phyloP scores from a whole-genome alignment of 2,329 filamentous ascomycete species.

The Fusarium burgessii region DNA sequence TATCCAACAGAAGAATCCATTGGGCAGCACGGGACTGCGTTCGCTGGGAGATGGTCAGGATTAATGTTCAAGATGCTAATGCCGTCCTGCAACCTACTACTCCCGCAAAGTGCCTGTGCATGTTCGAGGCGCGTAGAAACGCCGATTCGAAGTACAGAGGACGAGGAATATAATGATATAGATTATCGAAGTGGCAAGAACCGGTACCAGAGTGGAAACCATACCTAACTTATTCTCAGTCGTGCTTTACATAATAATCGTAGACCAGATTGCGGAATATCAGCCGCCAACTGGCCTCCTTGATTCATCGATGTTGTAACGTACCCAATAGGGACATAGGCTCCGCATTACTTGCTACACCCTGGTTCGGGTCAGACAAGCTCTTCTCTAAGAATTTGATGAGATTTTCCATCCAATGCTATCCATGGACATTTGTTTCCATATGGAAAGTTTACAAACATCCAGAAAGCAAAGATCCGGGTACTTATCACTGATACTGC shows the following conservation, averaged over 20 bases:
- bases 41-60: conserved; percentile 55
- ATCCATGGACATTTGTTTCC: neutral
- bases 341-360: neutral
- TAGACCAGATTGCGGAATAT: neutral
- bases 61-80: neutral
- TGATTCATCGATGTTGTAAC: neutral
- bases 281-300: neutral
- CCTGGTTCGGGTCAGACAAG: neutral
- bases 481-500: neutral
- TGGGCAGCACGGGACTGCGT: conserved; percentile 66
- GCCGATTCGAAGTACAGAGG: conserved; percentile 59
- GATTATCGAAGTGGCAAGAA: conserved; percentile 60
- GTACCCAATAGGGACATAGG: neutral
- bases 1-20: conserved; percentile 71
- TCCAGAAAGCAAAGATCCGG: neutral
- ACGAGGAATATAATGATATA: conserved; percentile 65
- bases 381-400: neutral
- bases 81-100: conserved; percentile 54
- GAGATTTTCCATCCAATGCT: neutral
- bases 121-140: conserved; percentile 68
- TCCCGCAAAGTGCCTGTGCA: conserved; percentile 62
- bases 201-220: conserved; percentile 66
- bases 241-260: neutral
- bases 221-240: conserved; percentile 47
- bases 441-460: neutral